These are phyloP conservation scores for Aspergillus spinulosporus DNA, from an alignment of 2,329 filamentous ascomycete genomes.

Conservation along the genomic window DNA sequence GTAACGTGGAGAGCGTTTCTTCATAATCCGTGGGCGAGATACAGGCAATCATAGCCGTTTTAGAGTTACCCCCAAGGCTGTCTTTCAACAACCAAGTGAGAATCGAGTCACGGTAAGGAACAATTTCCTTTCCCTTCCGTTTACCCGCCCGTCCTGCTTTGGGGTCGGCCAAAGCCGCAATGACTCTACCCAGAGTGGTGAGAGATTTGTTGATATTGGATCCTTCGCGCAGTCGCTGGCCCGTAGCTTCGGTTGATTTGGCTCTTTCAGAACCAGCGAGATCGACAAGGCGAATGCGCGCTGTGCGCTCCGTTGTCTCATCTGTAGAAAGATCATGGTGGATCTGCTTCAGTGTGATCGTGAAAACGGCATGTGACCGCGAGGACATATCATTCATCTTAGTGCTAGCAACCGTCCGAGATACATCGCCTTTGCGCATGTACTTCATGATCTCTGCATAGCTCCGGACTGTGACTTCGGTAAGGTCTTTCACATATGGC, in stretches of 20 bases:
- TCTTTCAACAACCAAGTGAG: slow-evolving; percentile 89
- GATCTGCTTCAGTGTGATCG: slow-evolving; percentile 96
- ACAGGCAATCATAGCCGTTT: slow-evolving; percentile 98
- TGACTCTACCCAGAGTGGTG: slow-evolving; percentile 91
- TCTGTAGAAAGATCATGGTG: slow-evolving; percentile 97
- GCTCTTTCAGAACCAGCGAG: slow-evolving; percentile 92
- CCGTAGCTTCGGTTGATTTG: slow-evolving; percentile 92
- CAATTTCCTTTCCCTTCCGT: slow-evolving; percentile 68
- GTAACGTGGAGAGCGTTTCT: slow-evolving; percentile 90
- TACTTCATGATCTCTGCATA: slow-evolving; percentile 83
- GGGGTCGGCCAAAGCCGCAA: slow-evolving; percentile 79
- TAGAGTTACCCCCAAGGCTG: slow-evolving; percentile 91
- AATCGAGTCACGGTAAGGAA: slow-evolving; percentile 90
- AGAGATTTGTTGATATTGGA: slow-evolving; percentile 99
- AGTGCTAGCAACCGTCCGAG: slow-evolving; percentile 85
- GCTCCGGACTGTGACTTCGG: slow-evolving; percentile 85
- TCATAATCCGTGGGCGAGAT: slow-evolving; percentile 96
- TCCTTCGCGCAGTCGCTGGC: slow-evolving; percentile 84
- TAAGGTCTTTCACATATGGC: slow-evolving; percentile 94
- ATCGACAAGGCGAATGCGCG: slow-evolving; percentile 91
- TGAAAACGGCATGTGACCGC: slow-evolving; percentile 95
- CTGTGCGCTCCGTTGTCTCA: slow-evolving; percentile 92
- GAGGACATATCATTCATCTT: slow-evolving; percentile 99
- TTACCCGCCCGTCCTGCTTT: slow-evolving; percentile 59
- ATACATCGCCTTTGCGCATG: slow-evolving; percentile 87